These are phyloP conservation scores for Suillus occidentalis DNA, from an alignment of 768 basidiomycete genomes.

Conservation along the genomic window DNA sequence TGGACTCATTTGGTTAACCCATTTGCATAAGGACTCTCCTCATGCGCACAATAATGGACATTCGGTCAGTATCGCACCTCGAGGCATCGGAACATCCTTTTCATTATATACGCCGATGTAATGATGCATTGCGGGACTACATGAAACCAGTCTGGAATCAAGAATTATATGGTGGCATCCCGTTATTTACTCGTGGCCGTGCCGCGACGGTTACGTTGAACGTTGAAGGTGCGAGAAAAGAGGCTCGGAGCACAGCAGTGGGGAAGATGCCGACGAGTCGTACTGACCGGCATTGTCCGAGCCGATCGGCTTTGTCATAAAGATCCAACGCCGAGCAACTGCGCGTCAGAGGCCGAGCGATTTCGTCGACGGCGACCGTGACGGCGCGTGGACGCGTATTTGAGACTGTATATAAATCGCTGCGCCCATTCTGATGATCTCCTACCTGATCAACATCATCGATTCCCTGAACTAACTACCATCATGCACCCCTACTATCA, in stretches of 20 bases:
- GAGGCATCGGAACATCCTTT: no score
- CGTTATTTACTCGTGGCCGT: no score
- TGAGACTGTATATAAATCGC: conserved; percentile 11
- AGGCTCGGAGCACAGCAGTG: no score
- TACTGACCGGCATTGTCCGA: background rate
- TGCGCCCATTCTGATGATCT: background rate
- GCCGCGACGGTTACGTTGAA: background rate
- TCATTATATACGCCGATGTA: no score
- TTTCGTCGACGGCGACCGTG: conserved; percentile 19
- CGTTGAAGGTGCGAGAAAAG: background rate
- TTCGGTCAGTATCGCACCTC: no score
- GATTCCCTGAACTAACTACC: background rate
- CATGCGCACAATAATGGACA: no score
- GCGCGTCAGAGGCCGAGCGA: conserved; percentile 20
- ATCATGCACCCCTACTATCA: conserved; percentile 30
- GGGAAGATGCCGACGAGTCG: no score
- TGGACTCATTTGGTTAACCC: no score
- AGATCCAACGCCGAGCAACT: background rate
- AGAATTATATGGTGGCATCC: background rate
- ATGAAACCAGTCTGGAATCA: background rate
- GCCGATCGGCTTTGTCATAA: conserved; percentile 6
- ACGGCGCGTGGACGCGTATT: background rate
- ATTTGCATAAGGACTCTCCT: background rate
- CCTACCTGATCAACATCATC: background rate
- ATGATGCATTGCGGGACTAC: background rate